A percentile compares a stretch with the other conserved stretches of the same genome.
Evolutionary conservation across 2,329 filamentous ascomycete genomes (phyloP).

Genomic region (Sordariomycetes sp.): DNA sequence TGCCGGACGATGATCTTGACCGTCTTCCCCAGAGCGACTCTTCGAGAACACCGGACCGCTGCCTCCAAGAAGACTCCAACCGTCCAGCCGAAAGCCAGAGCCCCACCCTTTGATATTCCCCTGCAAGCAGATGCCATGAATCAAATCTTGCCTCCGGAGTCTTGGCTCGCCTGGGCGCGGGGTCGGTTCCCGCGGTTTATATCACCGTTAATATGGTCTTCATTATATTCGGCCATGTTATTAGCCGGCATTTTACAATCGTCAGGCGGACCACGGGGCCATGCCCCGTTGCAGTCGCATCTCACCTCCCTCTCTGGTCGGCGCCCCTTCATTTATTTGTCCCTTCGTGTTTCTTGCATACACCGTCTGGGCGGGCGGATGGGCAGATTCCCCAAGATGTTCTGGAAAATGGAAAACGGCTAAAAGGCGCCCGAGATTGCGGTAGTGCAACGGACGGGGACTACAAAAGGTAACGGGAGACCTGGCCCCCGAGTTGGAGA

Average conservation of each 20-base stretch:
- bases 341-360: not conserved
- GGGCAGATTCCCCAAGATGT: not conserved
- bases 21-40: not conserved
- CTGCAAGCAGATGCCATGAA: not conserved
- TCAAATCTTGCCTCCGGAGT: not conserved
- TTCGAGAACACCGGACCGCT: not conserved
- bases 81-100: not conserved
- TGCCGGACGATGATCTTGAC: not conserved
- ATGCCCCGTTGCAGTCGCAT: not conserved
- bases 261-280: conserved; percentile 1
- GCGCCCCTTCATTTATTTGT: not conserved
- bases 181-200: conserved; percentile 3
- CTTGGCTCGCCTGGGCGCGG: conserved; percentile 3
- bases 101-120: conserved; percentile 1
- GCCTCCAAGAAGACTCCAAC: not conserved
- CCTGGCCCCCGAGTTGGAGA: not conserved
- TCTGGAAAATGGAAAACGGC: conserved; percentile 4
- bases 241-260: conserved; percentile 3
- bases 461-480: conserved; percentile 2
- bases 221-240: conserved; percentile 1
- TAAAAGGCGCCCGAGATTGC: conserved; percentile 4
- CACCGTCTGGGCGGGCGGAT: not conserved
- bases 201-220: conserved; percentile 4
- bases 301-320: not conserved
- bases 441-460: not conserved